phyloP scores from a whole-genome alignment of 1,139 yeast genomes.

The Lodderomyces beijingensis region DNA sequence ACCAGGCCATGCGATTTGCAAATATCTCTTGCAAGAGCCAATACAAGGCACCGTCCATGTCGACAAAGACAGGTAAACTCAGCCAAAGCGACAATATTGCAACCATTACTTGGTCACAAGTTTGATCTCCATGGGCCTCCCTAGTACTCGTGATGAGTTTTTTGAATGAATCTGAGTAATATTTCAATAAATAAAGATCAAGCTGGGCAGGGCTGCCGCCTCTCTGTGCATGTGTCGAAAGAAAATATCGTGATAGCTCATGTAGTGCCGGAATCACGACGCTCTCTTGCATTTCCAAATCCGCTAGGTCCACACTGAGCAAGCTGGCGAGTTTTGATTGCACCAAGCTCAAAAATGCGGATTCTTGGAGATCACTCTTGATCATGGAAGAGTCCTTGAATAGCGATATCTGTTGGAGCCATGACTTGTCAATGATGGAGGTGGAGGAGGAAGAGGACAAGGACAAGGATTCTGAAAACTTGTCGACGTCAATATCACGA shows the following conservation, averaged over 20 bases:
- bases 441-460: too few relatives aligned
- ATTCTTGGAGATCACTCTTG: constrained; percentile 3
- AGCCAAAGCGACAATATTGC: constrained; percentile 7
- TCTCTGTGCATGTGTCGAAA: background rate
- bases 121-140: background rate
- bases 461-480: too few relatives aligned
- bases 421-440: too few relatives aligned
- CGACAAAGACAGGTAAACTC: constrained; percentile 4
- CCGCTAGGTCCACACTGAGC: constrained; percentile 1
- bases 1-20: constrained; percentile 7
- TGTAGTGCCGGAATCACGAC: constrained; percentile 4
- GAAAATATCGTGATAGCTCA: constrained; percentile 1
- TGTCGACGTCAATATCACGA: too few relatives aligned
- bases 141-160: background rate
- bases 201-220: background rate
- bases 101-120: background rate
- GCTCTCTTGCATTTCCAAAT: constrained; percentile 3
- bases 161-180: background rate
- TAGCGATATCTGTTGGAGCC: too few relatives aligned
- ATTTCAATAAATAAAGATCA: constrained; percentile 1
- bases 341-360: constrained; percentile 5
- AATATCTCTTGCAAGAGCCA: constrained; percentile 16
- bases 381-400: too few relatives aligned
- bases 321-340: constrained; percentile 1
- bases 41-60: constrained; percentile 10